Evolutionary conservation across 495 filamentous ascomycete genomes (phyloP), one percentile per base, ranked within the genome.

Genomic region (Aspergillus bridgeri): DNA sequence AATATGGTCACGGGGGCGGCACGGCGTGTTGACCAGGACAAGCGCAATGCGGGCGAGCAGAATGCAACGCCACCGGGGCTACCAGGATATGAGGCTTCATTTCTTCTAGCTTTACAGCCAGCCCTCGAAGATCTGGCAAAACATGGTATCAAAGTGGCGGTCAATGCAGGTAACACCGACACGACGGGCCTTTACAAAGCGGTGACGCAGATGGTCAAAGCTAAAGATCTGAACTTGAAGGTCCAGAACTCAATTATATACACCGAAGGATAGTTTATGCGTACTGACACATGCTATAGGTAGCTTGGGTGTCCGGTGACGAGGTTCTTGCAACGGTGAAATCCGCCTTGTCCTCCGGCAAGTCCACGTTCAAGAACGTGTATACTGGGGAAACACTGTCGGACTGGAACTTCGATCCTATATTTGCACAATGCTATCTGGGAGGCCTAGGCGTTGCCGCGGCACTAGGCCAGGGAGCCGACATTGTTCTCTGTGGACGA

Each of bases 401-500:
- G 5, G 68, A 77, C 38, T 84, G 81, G 80, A 54, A 68, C 2
- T 82, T 81, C 47, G 72, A 81, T 59, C 81, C 82, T 9, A 78
- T 85, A 22, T 79, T 72, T 57, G 81, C 82, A 8, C 78, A 81
- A 53, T 75, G 75, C 51, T 78, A 85, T 60, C 74, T 85, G 0
- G 82, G 82, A 7, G 78, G 74, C 11, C 60, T 74, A 5, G 81
- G 78, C 0, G 80, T 85, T 42, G 75, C 72, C 0, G 71, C 69
- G 9, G 82, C 76, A 18, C 60, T 85, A 2, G 65, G 71, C 21
- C 65, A 74, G 13, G 82, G 82, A 13, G 81, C 81, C 0, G 81
- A 85, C 54, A 84, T 86, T 51, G 79, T 86, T 51, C 72, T 85
- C 20, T 81, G 77, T 54, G 82, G 81, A 44, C 74, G 82, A 25